phyloP scores from a whole-genome alignment of 805 yeast species.

The Wickerhamomyces chambardii region DNA sequence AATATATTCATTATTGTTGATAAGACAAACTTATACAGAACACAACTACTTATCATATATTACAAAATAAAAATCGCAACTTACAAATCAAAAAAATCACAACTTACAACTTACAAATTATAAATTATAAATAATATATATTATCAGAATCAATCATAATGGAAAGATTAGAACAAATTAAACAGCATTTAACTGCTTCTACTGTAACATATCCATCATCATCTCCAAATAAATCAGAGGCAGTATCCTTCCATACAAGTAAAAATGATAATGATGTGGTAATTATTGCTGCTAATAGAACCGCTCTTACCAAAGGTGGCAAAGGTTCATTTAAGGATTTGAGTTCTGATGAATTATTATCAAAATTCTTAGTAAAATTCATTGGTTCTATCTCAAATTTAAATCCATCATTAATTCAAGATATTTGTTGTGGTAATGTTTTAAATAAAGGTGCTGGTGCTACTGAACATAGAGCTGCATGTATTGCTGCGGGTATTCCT shows the following conservation, averaged over 20 bases:
- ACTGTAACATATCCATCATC: too few relatives aligned
- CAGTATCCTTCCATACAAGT: slow-evolving; percentile 1
- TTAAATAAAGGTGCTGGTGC: slow-evolving; percentile 92
- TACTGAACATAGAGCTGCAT: slow-evolving; percentile 88
- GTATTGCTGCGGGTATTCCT: slow-evolving; percentile 87
- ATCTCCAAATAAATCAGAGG: not conserved
- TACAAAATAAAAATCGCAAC: too few relatives aligned
- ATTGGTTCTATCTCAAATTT: slow-evolving; percentile 41
- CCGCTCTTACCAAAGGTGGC: slow-evolving; percentile 84
- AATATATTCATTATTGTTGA: too few relatives aligned
- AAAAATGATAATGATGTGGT: slow-evolving; percentile 66
- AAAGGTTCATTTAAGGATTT: slow-evolving; percentile 81
- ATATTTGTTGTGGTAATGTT: slow-evolving; percentile 86
- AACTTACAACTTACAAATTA: not conserved
- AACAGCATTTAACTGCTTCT: slow-evolving; percentile 18
- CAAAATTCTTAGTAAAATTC: slow-evolving; percentile 54
- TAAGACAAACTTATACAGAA: too few relatives aligned
- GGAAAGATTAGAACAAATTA: slow-evolving; percentile 28
- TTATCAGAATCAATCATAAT: slow-evolving; percentile 7
- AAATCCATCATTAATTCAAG: slow-evolving; percentile 59
- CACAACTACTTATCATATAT: too few relatives aligned
- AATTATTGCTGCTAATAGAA: slow-evolving; percentile 82
- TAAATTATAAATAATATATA: slow-evolving; percentile 1
- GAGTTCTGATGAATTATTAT: slow-evolving; percentile 69
- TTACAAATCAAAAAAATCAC: too few relatives aligned